These are phyloP conservation scores for Smallanthus sonchifolius DNA, from an alignment of 129 eudicot species.

Conservation along the genomic window DNA sequence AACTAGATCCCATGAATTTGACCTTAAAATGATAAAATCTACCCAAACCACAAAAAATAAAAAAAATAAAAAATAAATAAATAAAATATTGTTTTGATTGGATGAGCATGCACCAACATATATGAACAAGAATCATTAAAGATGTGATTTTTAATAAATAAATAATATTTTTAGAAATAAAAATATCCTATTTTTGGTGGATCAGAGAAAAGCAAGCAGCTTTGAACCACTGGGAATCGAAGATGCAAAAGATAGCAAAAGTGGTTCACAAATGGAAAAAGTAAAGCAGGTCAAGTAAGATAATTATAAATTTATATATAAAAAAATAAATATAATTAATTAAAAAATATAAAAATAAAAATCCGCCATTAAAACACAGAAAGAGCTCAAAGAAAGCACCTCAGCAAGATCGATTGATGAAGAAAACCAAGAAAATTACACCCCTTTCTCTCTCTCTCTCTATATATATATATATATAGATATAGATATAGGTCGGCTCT, in stretches of 20 bases:
- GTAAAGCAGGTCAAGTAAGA: constrained; percentile 37
- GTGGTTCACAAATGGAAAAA: constrained; percentile 30
- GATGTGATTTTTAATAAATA: not conserved
- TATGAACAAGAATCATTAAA: constrained; percentile 14
- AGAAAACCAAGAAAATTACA: constrained; percentile 34
- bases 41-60: not conserved
- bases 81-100: not conserved
- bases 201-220: constrained; percentile 59
- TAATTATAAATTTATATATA: not conserved
- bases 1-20: constrained; percentile 23
- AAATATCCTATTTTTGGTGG: constrained; percentile 26
- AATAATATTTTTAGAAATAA: not conserved
- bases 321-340: not conserved
- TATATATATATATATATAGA: not conserved
- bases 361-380: not conserved
- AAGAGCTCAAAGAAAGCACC: constrained; percentile 18
- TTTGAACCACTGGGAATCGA: constrained; percentile 52
- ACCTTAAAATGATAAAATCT: constrained; percentile 8
- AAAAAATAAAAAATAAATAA: not conserved
- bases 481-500: constrained; percentile 25
- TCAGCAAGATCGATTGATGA: constrained; percentile 42
- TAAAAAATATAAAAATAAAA: not conserved
- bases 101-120: constrained; percentile 60
- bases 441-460: constrained; percentile 24
- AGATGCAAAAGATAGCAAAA: constrained; percentile 44